Evolutionary conservation across 2,329 filamentous ascomycete species (phyloP), one percentile per base, ranked within the genome.

Genomic region (Aaosphaeria arxii): DNA sequence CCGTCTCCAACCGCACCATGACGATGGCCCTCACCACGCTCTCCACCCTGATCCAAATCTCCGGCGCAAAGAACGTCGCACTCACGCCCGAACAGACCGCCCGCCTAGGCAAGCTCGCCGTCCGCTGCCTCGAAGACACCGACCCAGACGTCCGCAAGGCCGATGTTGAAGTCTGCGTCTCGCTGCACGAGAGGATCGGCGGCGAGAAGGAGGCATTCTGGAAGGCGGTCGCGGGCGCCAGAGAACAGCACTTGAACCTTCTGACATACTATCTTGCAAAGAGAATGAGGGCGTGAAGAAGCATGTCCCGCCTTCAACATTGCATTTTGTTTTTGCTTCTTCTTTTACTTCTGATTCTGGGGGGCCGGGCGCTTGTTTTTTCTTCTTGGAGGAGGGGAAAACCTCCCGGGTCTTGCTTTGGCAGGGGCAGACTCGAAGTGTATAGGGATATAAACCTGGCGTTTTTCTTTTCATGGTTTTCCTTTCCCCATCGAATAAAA

Each of bases 181-280:
- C 85, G 49, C 71, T 91, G 51, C 86, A 91, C 64, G 75, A 77
- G 42, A 59, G 63, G 6, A 66, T 67, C 36, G 67, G 61, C 4
- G 63, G 55, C 11, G 68, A 69, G 32, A 67, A 71, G 32, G 73
- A 74, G 46, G 69, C 64, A 30, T 91, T 91, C 64, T 92, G 88
- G 88, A 79, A 78, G 32, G 78, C 79, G 28, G 75, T 91, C 59
- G 81, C 77, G 48, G 74, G 73, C 1, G 77, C 88, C 31, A 80
- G 82, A 61, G 87, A 90, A 55, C 87, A 89, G 55, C 83, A 87
- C 24, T 82, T 89, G 74, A 90, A 85, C 56, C 69, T 91, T 51
- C 84, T 91, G 59, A 91, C 86, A 7, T 91, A 91, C 65, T 91
- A 91, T 67, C 86, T 91, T 61, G 87, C 88, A 3, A 69, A 69